phyloP scores from a whole-genome alignment of 768 basidiomycete species.

The Lyophyllum atratum region DNA sequence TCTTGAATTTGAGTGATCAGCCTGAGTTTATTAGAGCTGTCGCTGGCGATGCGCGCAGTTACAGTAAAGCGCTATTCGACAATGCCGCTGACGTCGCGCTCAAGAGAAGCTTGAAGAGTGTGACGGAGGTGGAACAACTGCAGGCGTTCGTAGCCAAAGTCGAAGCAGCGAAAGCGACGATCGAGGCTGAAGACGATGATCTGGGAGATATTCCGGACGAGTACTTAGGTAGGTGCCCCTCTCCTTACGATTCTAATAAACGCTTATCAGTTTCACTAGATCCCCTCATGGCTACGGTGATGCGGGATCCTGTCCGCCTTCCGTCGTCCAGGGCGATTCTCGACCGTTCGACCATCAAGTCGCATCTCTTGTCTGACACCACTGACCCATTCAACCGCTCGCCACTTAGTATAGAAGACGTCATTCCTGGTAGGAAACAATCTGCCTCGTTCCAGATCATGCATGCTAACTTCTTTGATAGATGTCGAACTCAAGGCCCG shows the following conservation, averaged over 20 bases:
- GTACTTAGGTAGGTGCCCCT: constrained; percentile 69
- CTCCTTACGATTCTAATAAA: constrained; percentile 8
- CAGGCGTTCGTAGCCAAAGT: constrained; percentile 75
- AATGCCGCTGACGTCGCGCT: constrained; percentile 68
- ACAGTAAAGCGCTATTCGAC: constrained; percentile 82
- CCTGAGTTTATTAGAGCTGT: constrained; percentile 82
- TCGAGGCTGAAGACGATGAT: constrained; percentile 85
- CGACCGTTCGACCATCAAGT: constrained; percentile 92
- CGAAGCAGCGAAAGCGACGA: constrained; percentile 75
- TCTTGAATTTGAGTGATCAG: constrained; percentile 82
- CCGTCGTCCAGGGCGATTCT: constrained; percentile 80
- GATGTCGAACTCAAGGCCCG: constrained; percentile 72
- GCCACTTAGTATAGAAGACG: constrained; percentile 78
- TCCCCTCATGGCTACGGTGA: constrained; percentile 87
- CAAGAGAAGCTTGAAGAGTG: constrained; percentile 67
- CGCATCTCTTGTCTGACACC: constrained; percentile 87
- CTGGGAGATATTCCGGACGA: constrained; percentile 94
- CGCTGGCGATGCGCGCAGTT: constrained; percentile 93
- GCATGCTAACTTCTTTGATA: constrained; percentile 22
- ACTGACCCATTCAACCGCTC: constrained; percentile 96
- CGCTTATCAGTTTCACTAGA: constrained; percentile 46
- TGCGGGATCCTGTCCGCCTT: constrained; percentile 92
- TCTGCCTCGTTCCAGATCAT: constrained; percentile 12
- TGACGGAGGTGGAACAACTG: constrained; percentile 73
- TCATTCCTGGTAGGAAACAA: constrained; percentile 61